Percentiles rank a stretch among this genome's conserved stretches.
Conservation (phyloP, 2,329 filamentous ascomycete species). For the Epichloe scottii region DNA sequence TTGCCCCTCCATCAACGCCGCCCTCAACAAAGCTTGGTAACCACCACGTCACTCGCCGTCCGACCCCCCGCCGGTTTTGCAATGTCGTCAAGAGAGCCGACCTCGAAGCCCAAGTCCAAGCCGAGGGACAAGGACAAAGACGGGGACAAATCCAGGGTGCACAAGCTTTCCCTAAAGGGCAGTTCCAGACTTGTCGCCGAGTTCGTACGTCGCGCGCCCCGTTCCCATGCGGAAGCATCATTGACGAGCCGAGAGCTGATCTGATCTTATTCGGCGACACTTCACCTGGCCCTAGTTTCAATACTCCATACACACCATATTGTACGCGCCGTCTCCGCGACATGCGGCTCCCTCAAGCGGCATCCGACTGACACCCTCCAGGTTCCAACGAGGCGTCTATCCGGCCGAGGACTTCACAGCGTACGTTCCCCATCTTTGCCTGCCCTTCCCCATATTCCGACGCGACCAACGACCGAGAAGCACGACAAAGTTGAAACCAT, state of each 20-base stretch:
- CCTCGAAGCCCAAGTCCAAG: conserved; percentile 8
- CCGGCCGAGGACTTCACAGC: conserved; percentile 94
- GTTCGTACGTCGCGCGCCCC: conserved; percentile 46
- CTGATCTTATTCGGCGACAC: not conserved
- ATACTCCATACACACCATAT: conserved; percentile 94
- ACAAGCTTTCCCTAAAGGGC: conserved; percentile 86
- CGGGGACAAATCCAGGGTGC: conserved; percentile 73
- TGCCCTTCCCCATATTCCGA: not conserved
- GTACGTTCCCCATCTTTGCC: conserved; percentile 33
- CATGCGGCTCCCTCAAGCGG: not conserved
- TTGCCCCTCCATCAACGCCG: conserved; percentile 16
- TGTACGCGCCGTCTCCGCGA: conserved; percentile 40
- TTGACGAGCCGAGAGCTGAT: conserved; percentile 1
- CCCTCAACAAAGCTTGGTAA: no score
- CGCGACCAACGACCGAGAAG: not conserved
- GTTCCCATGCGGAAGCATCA: not conserved
- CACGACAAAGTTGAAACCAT: no score
- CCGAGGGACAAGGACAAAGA: conserved; percentile 19
- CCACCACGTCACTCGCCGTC: not conserved
- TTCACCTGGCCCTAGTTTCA: conserved; percentile 53
- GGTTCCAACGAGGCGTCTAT: conserved; percentile 76
- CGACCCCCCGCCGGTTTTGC: not conserved
- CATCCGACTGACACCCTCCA: conserved; percentile 20
- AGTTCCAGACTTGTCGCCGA: conserved; percentile 80
- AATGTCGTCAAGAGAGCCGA: conserved; percentile 20